Percentiles rank a stretch among this genome's conserved stretches.
phyloP scores from a whole-genome alignment of 1,284 basidiomycete genomes.

The Schizopora paradoxa region DNA sequence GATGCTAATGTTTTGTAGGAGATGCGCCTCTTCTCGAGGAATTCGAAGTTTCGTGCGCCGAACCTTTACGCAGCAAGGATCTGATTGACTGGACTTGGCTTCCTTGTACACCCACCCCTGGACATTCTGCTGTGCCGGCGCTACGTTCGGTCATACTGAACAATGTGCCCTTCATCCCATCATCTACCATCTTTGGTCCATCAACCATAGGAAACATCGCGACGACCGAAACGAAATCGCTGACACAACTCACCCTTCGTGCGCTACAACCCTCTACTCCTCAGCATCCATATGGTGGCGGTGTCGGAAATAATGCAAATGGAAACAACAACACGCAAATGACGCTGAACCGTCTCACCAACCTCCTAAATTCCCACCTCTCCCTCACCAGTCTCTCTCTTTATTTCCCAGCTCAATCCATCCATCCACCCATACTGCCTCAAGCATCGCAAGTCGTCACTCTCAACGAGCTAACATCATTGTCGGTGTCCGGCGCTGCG shows the following conservation, averaged over 20 bases:
- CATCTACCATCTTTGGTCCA: slow-evolving; percentile 53
- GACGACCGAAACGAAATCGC: slow-evolving; percentile 42
- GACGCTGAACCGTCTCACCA: slow-evolving; percentile 58
- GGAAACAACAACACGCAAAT: slow-evolving; percentile 42
- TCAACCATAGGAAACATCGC: slow-evolving; percentile 9
- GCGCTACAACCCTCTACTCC: slow-evolving; percentile 42
- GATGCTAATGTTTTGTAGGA: slow-evolving; percentile 36
- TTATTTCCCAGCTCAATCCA: slow-evolving; percentile 54
- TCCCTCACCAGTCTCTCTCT: slow-evolving; percentile 50
- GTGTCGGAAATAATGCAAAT: too few species aligned
- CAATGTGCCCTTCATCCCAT: slow-evolving; percentile 70
- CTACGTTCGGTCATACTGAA: slow-evolving; percentile 55
- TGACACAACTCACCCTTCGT: slow-evolving; percentile 59
- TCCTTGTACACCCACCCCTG: slow-evolving; percentile 33
- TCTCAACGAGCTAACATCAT: slow-evolving; percentile 44
- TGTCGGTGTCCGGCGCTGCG: slow-evolving; percentile 61
- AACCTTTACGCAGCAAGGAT: slow-evolving; percentile 34
- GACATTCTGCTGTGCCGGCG: slow-evolving; percentile 31
- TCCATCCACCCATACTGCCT: slow-evolving; percentile 56
- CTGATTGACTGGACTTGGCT: slow-evolving; percentile 66
- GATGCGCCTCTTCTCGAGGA: slow-evolving; percentile 65
- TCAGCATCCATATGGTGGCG: too few species aligned
- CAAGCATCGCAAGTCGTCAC: slow-evolving; percentile 40
- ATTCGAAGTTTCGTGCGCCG: slow-evolving; percentile 69
- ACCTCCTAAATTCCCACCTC: slow-evolving; percentile 53